These are phyloP conservation scores for Chlorella sp. DNA, from an alignment of 139 green algal genomes.

Conservation along the genomic window DNA sequence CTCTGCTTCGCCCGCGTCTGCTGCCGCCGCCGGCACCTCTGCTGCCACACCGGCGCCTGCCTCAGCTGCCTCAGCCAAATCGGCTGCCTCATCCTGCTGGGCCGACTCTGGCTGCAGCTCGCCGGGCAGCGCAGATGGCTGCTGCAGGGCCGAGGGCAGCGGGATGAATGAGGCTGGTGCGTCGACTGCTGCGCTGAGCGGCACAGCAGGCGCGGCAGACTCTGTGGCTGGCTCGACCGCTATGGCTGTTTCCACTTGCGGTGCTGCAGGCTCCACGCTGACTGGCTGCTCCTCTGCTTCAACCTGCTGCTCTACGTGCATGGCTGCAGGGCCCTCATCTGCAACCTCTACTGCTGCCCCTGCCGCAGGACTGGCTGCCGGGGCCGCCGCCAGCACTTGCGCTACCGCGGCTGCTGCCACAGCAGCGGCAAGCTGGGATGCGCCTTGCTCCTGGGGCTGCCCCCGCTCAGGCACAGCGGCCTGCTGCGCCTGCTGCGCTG, in stretches of 20 bases:
- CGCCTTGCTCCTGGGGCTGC: background rate
- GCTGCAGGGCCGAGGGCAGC: no score
- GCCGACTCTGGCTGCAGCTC: background rate
- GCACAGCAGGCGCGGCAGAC: no score
- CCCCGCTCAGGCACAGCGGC: background rate
- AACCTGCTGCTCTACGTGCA: no score
- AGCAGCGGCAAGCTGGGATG: background rate
- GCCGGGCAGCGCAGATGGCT: no score
- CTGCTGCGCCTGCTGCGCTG: background rate
- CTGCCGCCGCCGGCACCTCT: background rate
- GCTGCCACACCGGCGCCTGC: background rate
- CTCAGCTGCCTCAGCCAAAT: no score
- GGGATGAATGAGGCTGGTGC: no score
- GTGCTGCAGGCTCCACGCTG: no score
- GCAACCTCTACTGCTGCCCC: background rate
- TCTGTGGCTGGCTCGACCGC: no score
- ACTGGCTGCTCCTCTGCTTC: no score
- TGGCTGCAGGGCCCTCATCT: background rate
- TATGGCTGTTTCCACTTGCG: no score
- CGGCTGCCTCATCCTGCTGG: no score
- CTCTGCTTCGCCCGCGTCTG: background rate
- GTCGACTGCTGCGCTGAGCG: no score
- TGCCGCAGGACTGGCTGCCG: background rate
- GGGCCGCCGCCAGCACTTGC: background rate
- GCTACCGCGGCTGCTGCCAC: background rate